These are phyloP conservation scores for Erythrobasidium hasegawianum DNA, from an alignment of 1,284 basidiomycete genomes.

Conservation along the genomic window DNA sequence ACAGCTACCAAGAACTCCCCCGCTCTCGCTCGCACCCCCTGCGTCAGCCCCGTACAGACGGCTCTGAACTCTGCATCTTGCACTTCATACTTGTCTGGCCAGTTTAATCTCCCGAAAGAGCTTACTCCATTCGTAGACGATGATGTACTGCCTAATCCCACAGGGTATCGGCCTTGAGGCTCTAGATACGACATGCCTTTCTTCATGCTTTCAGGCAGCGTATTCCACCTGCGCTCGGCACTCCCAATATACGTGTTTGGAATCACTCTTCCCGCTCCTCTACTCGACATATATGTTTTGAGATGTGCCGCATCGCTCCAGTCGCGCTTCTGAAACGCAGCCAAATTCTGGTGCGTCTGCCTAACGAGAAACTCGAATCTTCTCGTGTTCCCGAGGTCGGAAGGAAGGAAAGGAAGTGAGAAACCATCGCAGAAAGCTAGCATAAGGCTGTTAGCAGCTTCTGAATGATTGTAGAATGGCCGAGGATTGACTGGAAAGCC, in stretches of 20 bases:
- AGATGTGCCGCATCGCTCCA: neutral
- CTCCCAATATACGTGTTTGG: conserved; percentile 1
- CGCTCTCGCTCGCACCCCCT: conserved; percentile 10
- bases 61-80: conserved; percentile 6
- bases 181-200: neutral
- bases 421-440: conserved; percentile 23
- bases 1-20: conserved; percentile 23
- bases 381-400: conserved; percentile 3
- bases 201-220: neutral
- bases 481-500: conserved; percentile 25
- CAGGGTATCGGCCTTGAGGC: neutral
- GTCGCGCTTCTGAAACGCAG: conserved; percentile 10
- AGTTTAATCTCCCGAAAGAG: conserved; percentile 13
- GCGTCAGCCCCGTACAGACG: conserved; percentile 9
- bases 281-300: neutral
- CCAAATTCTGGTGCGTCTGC: conserved; percentile 12
- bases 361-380: conserved; percentile 20
- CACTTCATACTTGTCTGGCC: neutral
- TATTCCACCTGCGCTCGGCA: conserved; percentile 6
- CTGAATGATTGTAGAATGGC: conserved; percentile 18
- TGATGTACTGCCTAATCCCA: neutral
- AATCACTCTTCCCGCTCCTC: conserved; percentile 1
- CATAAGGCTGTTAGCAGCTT: conserved; percentile 20
- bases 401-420: conserved; percentile 14
- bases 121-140: conserved; percentile 17